A percentile compares a stretch with the other conserved stretches of the same genome.
phyloP scores from a whole-genome alignment of 2,329 filamentous ascomycete genomes.

The Cladophialophora bantiana region DNA sequence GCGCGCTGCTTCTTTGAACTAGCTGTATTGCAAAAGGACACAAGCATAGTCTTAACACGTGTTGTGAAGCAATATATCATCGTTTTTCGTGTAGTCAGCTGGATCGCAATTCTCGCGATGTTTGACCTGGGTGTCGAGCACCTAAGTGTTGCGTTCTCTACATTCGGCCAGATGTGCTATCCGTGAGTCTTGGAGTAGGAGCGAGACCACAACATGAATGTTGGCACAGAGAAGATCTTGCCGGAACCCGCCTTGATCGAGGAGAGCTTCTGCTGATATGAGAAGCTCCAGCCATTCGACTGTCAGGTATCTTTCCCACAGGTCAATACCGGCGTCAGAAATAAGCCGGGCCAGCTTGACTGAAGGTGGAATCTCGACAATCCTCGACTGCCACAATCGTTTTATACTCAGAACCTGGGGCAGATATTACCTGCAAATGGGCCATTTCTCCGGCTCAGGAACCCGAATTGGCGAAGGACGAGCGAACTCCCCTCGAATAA shows the following conservation, averaged over 20 bases:
- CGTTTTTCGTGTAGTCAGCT: background rate
- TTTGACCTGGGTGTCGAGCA: background rate
- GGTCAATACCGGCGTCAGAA: slow-evolving; percentile 14
- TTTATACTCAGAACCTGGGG: slow-evolving; percentile 1
- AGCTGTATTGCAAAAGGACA: slow-evolving; percentile 7
- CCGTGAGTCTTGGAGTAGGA: slow-evolving; percentile 6
- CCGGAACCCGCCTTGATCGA: background rate
- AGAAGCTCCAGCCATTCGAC: slow-evolving; percentile 5
- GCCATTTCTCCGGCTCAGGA: background rate
- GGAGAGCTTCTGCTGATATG: background rate
- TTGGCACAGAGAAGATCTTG: slow-evolving; percentile 6
- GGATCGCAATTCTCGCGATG: background rate
- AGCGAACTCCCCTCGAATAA: too few relatives aligned
- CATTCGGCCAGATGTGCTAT: slow-evolving; percentile 1
- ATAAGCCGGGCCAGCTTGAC: slow-evolving; percentile 12
- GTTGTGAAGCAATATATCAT: slow-evolving; percentile 11
- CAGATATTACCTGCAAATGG: background rate
- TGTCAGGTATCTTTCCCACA: slow-evolving; percentile 11
- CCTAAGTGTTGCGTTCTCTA: background rate
- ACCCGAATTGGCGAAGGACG: too few relatives aligned
- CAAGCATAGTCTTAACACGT: slow-evolving; percentile 1
- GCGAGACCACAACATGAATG: slow-evolving; percentile 2
- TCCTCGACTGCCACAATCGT: too few relatives aligned
- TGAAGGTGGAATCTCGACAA: background rate
- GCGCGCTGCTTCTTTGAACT: slow-evolving; percentile 3